Evolutionary conservation across 202 grass and related monocot species (phyloP).

Genomic region (Carex sylvatica): DNA sequence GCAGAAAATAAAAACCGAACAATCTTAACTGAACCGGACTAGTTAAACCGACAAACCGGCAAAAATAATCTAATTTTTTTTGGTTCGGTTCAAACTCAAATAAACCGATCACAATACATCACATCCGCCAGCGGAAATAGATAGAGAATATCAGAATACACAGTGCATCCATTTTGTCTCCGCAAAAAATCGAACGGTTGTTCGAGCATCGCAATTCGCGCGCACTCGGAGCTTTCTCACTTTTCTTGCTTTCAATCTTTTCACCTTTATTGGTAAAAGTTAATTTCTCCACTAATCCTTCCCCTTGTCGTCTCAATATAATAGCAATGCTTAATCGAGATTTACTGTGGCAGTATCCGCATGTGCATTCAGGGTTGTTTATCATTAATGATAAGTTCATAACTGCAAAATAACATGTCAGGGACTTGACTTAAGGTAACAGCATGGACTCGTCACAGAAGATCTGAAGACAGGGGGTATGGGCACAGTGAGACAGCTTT

Average conservation of each 20-base stretch:
- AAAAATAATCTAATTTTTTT: no score
- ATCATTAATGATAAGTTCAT: no score
- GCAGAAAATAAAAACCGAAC: no score
- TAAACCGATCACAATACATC: no score
- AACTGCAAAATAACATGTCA: no score
- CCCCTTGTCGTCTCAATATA: background rate
- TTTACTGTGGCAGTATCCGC: background rate
- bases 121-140: background rate
- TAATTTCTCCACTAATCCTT: background rate
- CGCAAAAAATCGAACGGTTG: background rate
- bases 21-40: no score
- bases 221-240: background rate
- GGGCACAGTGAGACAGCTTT: conserved; percentile 20
- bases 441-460: background rate
- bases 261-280: conserved; percentile 10
- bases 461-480: background rate
- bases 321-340: background rate
- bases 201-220: background rate
- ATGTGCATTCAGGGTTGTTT: no score
- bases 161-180: background rate
- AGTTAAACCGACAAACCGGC: no score
- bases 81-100: no score
- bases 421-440: no score
- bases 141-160: background rate
- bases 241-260: background rate